Base-by-base conservation (phyloP, 179 eudicot genomes). In the Silene coronaria region DNA sequence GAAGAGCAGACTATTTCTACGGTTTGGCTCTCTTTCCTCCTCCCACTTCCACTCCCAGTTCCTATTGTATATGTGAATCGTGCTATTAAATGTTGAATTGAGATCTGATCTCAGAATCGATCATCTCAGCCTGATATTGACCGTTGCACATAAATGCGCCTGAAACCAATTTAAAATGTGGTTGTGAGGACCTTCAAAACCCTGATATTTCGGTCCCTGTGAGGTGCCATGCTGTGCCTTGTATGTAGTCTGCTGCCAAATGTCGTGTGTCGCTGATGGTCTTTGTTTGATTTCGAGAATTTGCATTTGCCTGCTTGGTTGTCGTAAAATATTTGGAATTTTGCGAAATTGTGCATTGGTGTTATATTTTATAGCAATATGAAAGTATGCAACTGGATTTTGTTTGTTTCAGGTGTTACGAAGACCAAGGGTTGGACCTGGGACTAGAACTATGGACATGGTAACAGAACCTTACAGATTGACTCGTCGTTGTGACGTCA, bases 401-500 rank as follows among this genome's bases (percentile, higher is more conserved):
- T 30, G 23, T 42, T 45, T 48, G 72, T 76, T 21, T 58, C 76
- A 88, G 96, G 79, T 91, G 71, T 78, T 82, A 79, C 85, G 85
- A 77, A 82, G 92, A 73, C 97, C 96, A 13, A 87, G 85, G 70
- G 76, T 70, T n/a, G 92, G 92, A 59, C 86, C 81, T 72, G 91
- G 92, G 76, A 82, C 79, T 69, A 83, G 90, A 65, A 86, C 76
- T 27, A 85, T 75, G 78, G 83, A 83, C 77, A 83, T 92, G 97
- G 80, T 85, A 78, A 87, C 89, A 26, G 97, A 93, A 82, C 98
- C 96, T 5, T 89, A 91, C 79, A 89, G 86, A 67, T 78, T 93
- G 77, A 86, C 89, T 13, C 90, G 96, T 59, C 92, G 87, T 67
- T 93, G 97, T 86, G 98, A 93, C 73, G 98, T 93, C 80, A 91